phyloP scores from a whole-genome alignment of 352 stramenopile genomes.

The Phytophthora vignae region DNA sequence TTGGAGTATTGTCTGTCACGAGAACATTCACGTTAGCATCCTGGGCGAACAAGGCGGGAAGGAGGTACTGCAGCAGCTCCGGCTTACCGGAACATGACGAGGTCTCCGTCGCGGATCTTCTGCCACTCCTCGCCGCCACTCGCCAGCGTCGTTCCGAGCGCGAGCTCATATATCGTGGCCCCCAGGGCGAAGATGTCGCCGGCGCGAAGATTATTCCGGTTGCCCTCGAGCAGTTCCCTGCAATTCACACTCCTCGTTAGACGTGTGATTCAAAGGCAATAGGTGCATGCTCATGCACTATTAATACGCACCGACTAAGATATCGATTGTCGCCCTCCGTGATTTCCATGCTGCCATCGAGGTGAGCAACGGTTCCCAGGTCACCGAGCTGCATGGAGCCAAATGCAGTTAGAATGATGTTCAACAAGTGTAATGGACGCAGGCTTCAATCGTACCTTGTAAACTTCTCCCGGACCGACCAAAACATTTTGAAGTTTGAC shows the following conservation, averaged over 20 bases:
- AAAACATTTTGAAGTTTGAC: slow-evolving; percentile 90
- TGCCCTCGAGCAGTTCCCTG: slow-evolving; percentile 84
- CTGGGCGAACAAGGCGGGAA: slow-evolving; percentile 2
- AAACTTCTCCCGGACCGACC: slow-evolving; percentile 63
- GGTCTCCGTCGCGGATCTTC: slow-evolving; percentile 85
- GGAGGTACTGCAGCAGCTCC: not conserved
- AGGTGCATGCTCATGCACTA: not conserved
- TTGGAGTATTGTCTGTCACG: slow-evolving; percentile 81
- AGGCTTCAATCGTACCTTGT: slow-evolving; percentile 60
- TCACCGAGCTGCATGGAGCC: slow-evolving; percentile 61
- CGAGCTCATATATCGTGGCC: slow-evolving; percentile 87
- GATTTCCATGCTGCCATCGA: slow-evolving; percentile 87
- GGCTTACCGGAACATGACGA: slow-evolving; percentile 76
- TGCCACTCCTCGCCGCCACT: slow-evolving; percentile 87
- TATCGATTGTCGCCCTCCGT: slow-evolving; percentile 90
- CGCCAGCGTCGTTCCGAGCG: slow-evolving; percentile 70
- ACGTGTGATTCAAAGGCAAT: not conserved
- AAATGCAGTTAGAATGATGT: slow-evolving; percentile 6
- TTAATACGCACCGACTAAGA: slow-evolving; percentile 64
- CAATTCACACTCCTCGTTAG: slow-evolving; percentile 9
- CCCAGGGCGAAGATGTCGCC: slow-evolving; percentile 89
- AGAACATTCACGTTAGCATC: slow-evolving; percentile 20
- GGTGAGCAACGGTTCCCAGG: slow-evolving; percentile 79
- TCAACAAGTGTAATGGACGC: not conserved
- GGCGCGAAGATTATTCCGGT: slow-evolving; percentile 73